Evolutionary conservation across 2,329 filamentous ascomycete genomes (phyloP), one percentile per base, ranked within the genome.

Genomic region (Eutypa lata): DNA sequence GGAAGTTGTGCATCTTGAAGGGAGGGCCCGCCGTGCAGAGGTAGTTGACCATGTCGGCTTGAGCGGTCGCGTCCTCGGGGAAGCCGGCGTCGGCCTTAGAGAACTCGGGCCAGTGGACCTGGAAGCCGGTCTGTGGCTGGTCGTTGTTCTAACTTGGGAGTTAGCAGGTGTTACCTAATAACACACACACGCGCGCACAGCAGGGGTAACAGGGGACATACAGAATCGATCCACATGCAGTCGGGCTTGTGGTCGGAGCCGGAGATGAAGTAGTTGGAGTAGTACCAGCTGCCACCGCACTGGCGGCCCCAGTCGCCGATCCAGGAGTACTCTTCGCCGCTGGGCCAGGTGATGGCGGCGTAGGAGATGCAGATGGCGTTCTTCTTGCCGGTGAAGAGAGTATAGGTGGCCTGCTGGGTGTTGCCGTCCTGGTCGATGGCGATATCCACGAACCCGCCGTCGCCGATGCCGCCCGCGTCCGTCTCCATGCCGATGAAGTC

Each of bases 81-180:
- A 55, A 18, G 14, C 40, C 31, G 49, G 51, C 52, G 2, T 51
- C 26, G 8, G 38, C 47, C 24, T 48, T 49, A 2, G 51, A 54
- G 51, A 65, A 68, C 43, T 65, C 61, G 21, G 63, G 63, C 59
- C 61, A 69, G 59, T 67, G 65, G 7, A 67, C 48, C 44, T 69
- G 66, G 50, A 68, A 68, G 4, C 62, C 65, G 2, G 60, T 66
- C 37, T 65, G 57, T 18, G 60, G 59, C 40, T 59, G 48, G 51
- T 63, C 57, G 45, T 57, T 53, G 44, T 65, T 56, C 38, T 43
- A 43, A 11, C 6, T 18, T 18, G 38, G 11, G 5, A 18, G 19
- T 43, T 43, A 43, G 18, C 18, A 43, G 8, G n/a, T n/a, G n/a
- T n/a, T n/a, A n/a, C n/a, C n/a, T n/a, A n/a, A n/a, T n/a, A n/a